Evolutionary conservation across 352 stramenopile species (phyloP).

Genomic region (Hyaloperonospora brassicae): DNA sequence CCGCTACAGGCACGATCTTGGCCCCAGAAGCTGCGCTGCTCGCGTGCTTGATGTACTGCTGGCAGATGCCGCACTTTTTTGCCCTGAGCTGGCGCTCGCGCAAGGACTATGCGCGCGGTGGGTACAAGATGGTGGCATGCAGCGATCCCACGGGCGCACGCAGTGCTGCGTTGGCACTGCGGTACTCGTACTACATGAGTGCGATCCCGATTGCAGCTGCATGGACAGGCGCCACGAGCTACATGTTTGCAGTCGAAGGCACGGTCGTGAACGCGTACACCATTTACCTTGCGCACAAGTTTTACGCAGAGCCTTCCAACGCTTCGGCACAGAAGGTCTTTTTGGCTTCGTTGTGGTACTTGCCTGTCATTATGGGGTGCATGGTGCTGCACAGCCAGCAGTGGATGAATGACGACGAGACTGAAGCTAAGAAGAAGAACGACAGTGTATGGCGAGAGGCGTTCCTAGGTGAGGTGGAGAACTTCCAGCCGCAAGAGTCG

Average conservation of each 20-base stretch:
- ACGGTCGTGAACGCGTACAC: slow-evolving; percentile 94
- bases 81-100: slow-evolving; percentile 95
- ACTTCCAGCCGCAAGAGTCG: slow-evolving; percentile 42
- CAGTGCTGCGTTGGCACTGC: slow-evolving; percentile 88
- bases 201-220: slow-evolving; percentile 91
- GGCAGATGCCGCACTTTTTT: slow-evolving; percentile 99
- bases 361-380: slow-evolving; percentile 94
- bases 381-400: slow-evolving; percentile 96
- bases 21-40: slow-evolving; percentile 67
- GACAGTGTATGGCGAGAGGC: slow-evolving; percentile 53
- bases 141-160: slow-evolving; percentile 88
- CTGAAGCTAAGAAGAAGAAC: slow-evolving; percentile 42
- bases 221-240: slow-evolving; percentile 90
- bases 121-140: slow-evolving; percentile 94
- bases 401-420: slow-evolving; percentile 74
- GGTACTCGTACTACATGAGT: slow-evolving; percentile 93
- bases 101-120: slow-evolving; percentile 85
- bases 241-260: slow-evolving; percentile 98
- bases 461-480: slow-evolving; percentile 64
- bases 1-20: slow-evolving; percentile 84
- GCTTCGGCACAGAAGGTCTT: slow-evolving; percentile 96
- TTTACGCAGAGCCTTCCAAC: slow-evolving; percentile 91
- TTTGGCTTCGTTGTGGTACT: slow-evolving; percentile 95
- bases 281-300: slow-evolving; percentile 92
- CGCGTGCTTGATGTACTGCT: slow-evolving; percentile 91